Percentiles rank a stretch among this genome's conserved stretches.
phyloP scores from a whole-genome alignment of 2,329 filamentous ascomycete genomes.

The Penicillium sp. region DNA sequence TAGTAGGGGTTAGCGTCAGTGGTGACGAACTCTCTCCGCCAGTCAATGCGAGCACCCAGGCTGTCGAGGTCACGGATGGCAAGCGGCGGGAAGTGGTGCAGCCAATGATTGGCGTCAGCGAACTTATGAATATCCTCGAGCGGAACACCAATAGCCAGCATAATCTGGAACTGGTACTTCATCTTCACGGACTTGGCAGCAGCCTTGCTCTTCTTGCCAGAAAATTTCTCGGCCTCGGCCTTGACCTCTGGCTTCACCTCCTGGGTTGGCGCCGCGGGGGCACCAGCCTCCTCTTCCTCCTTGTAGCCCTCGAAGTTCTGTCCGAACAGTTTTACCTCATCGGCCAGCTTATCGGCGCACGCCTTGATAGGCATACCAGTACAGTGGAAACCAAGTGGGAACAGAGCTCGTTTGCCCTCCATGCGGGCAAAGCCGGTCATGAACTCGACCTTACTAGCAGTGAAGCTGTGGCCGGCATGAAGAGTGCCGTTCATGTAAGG shows the following conservation, averaged over 20 bases:
- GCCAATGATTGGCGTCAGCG: slow-evolving; percentile 85
- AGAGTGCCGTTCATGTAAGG: slow-evolving; percentile 83
- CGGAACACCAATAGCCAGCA: slow-evolving; percentile 84
- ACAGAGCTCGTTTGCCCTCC: slow-evolving; percentile 80
- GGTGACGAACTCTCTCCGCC: slow-evolving; percentile 86
- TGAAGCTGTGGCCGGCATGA: slow-evolving; percentile 90
- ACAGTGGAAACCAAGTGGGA: slow-evolving; percentile 91
- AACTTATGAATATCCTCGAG: slow-evolving; percentile 87
- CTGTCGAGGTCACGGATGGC: slow-evolving; percentile 70
- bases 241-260: slow-evolving; percentile 57
- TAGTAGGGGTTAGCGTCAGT: slow-evolving; percentile 97
- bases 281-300: slow-evolving; percentile 53
- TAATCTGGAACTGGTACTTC: slow-evolving; percentile 95
- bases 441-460: slow-evolving; percentile 89
- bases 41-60: slow-evolving; percentile 84
- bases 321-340: slow-evolving; percentile 85
- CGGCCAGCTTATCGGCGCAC: slow-evolving; percentile 86
- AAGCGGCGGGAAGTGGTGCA: slow-evolving; percentile 82
- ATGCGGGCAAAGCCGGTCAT: slow-evolving; percentile 78
- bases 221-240: slow-evolving; percentile 86
- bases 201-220: slow-evolving; percentile 86
- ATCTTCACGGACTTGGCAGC: slow-evolving; percentile 82
- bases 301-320: slow-evolving; percentile 74
- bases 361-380: slow-evolving; percentile 98
- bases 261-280: slow-evolving; percentile 49